These are phyloP conservation scores for Pseudogymnoascus destructans DNA, from an alignment of 2,329 filamentous ascomycete species.

Conservation along the genomic window DNA sequence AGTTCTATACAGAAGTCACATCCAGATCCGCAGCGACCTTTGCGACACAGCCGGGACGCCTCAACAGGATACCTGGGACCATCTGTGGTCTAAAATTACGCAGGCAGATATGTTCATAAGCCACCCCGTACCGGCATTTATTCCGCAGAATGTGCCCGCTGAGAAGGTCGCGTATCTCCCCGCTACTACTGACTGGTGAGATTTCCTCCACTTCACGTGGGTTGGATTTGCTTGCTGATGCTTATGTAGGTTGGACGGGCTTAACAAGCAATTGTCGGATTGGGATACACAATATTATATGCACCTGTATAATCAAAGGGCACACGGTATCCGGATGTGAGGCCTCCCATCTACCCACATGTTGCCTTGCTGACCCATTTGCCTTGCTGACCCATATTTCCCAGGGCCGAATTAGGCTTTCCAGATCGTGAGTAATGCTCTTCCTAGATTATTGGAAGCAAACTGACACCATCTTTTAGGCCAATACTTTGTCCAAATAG, in stretches of 20 bases:
- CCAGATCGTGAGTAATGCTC: slow-evolving; percentile 33
- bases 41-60: slow-evolving; percentile 48
- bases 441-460: not conserved
- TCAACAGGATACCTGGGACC: slow-evolving; percentile 62
- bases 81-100: slow-evolving; percentile 59
- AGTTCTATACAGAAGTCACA: slow-evolving; percentile 70
- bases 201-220: slow-evolving; percentile 4
- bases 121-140: slow-evolving; percentile 64
- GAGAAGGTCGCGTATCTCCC: slow-evolving; percentile 63
- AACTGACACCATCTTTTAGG: slow-evolving; percentile 27
- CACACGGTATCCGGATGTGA: slow-evolving; percentile 44
- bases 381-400: not conserved
- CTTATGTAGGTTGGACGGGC: slow-evolving; percentile 49
- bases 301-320: slow-evolving; percentile 55
- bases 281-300: slow-evolving; percentile 65
- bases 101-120: slow-evolving; percentile 67
- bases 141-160: slow-evolving; percentile 52
- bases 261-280: slow-evolving; percentile 60
- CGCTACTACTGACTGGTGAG: slow-evolving; percentile 65
- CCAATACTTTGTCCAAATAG: slow-evolving; percentile 67
- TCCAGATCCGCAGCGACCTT: slow-evolving; percentile 67
- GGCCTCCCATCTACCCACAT: slow-evolving; percentile 21
- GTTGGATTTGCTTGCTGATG: slow-evolving; percentile 16
- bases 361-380: not conserved
- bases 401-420: slow-evolving; percentile 41